Evolutionary conservation across 2,329 filamentous ascomycete genomes (phyloP).

Genomic region (Akanthomyces muscarius): DNA sequence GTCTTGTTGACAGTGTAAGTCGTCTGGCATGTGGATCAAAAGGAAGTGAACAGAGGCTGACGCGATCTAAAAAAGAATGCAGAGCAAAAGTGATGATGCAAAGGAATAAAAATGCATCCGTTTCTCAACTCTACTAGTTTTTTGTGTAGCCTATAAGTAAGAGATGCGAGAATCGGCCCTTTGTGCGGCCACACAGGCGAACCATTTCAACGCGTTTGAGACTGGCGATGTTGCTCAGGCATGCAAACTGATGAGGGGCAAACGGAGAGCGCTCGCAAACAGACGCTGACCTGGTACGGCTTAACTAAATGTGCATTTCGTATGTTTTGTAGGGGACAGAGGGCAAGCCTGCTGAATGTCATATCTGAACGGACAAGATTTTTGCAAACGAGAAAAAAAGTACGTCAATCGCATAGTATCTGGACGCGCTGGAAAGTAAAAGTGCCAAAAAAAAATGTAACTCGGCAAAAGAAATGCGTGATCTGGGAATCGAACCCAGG

Average conservation of each 20-base stretch:
- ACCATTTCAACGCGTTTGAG: conserved; percentile 2
- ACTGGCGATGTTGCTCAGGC: neutral
- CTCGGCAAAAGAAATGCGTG: conserved; percentile 7
- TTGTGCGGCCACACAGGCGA: neutral
- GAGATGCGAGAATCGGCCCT: neutral
- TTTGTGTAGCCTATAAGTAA: too few relatives aligned
- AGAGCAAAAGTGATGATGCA: neutral
- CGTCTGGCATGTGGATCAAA: conserved; percentile 11
- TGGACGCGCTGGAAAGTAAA: too few relatives aligned
- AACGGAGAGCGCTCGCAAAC: neutral
- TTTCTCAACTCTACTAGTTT: too few relatives aligned
- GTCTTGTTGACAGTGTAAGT: conserved; percentile 14
- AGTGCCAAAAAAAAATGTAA: neutral
- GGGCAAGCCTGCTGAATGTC: too few relatives aligned
- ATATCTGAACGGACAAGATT: too few relatives aligned
- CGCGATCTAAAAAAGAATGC: neutral
- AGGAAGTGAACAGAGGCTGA: neutral
- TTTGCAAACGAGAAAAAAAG: neutral
- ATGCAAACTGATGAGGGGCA: neutral
- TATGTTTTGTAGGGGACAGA: too few relatives aligned
- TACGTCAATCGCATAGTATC: too few relatives aligned
- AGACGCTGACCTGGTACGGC: too few relatives aligned
- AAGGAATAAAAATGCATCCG: neutral
- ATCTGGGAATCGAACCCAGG: conserved; percentile 18
- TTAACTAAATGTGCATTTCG: too few relatives aligned